Evolutionary conservation across 2,329 filamentous ascomycete genomes (phyloP), one percentile per base, ranked within the genome.

Genomic region (Penicillium sp.): DNA sequence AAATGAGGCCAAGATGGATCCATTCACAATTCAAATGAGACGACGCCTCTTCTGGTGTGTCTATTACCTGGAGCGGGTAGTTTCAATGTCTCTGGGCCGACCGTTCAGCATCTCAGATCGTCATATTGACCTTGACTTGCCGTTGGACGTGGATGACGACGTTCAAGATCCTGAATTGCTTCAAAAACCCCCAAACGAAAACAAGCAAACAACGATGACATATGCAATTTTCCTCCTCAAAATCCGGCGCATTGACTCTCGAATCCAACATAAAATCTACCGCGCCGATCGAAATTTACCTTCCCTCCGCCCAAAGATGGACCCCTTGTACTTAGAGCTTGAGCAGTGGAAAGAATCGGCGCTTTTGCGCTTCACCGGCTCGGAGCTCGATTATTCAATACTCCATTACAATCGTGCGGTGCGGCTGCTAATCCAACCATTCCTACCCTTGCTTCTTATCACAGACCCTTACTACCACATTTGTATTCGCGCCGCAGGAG

Each of bases 251-350:
- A 62, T 65, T 26, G 71, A 75, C 45, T 71, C 71, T 1, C 65
- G 65, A 12, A 73, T 74, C 18, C 70, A 74, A 44, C 64, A 70
- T 36, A 71, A 70, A n/a, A 68, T 75, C 23, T 75, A 75, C 46
- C 64, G 72, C 10, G 67, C 69, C 10, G 72, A 75, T 43, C 62
- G 65, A 23, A 62, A 69, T 2, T 56, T 73, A 3, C 57, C 63
- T 16, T 56, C 66, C 2, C 55, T 74, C 3, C 62, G 62, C n/a
- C 60, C 65, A 15, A 74, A 74, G 47, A 68, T 74, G 54, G 66
- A 70, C 42, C 62, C 57, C 4, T 59, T 72, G 1, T 66, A 70
- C 31, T 57, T 63, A 20, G 61, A 68, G 32, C 60, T 75, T 1
- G 68, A 73, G 44, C 61, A 66, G 26, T 74, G 71, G 72, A 69